Evolutionary conservation across 148 eudicot species (phyloP).

Genomic region (Talinum fruticosum): DNA sequence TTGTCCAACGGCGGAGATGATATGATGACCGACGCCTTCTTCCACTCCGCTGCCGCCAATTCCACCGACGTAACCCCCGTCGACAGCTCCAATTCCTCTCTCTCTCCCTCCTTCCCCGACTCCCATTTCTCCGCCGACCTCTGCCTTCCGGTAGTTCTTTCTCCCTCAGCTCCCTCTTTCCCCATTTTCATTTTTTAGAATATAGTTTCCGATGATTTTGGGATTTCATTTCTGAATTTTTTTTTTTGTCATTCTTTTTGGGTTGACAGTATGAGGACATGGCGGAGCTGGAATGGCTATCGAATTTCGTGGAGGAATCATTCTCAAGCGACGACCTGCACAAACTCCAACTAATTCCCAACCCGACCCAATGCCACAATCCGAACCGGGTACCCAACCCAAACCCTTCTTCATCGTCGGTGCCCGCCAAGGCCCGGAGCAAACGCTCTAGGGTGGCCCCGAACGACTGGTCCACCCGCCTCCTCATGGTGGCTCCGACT

Average conservation of each 20-base stretch:
- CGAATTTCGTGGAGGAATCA: conserved; percentile 86
- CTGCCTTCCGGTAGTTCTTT: conserved; percentile 80
- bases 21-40: conserved; percentile 53
- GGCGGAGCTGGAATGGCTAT: conserved; percentile 94
- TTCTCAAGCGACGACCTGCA: conserved; percentile 71
- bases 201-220: neutral
- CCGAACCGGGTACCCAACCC: conserved; percentile 18
- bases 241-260: conserved; percentile 6
- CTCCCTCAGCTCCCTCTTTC: neutral
- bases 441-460: conserved; percentile 92
- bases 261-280: conserved; percentile 66
- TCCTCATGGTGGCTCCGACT: conserved; percentile 45
- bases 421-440: conserved; percentile 93
- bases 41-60: conserved; percentile 35
- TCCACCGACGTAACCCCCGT: conserved; percentile 59
- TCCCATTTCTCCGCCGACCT: conserved; percentile 71
- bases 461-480: conserved; percentile 91
- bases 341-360: conserved; percentile 50
- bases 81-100: conserved; percentile 76
- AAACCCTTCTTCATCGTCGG: conserved; percentile 19
- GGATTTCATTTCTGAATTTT: neutral
- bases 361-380: conserved; percentile 16
- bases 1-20: conserved; percentile 78
- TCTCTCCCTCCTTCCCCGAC: conserved; percentile 58
- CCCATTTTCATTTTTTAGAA: neutral